These are phyloP conservation scores for Macroventuria anomochaeta DNA, from an alignment of 2,329 filamentous ascomycete species.

Conservation along the genomic window DNA sequence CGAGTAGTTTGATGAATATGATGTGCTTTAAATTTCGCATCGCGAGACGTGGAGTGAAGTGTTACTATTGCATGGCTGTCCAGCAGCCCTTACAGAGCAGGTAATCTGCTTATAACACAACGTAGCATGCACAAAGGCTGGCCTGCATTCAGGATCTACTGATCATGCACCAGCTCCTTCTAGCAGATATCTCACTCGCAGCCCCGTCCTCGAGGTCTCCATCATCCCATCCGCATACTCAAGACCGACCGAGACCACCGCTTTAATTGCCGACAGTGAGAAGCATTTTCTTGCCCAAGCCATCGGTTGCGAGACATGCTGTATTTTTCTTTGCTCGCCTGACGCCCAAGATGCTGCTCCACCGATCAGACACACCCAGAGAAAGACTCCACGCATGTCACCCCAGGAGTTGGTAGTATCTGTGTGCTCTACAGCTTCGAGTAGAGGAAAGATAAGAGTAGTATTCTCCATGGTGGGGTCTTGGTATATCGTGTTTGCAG, in stretches of 20 bases:
- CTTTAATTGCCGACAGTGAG: conserved; percentile 35
- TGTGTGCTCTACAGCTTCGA: conserved; percentile 33
- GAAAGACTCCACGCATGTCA: conserved; percentile 35
- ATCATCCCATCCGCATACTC: conserved; percentile 31
- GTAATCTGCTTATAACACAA: no score
- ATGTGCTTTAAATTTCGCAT: no score
- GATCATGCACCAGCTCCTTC: not conserved
- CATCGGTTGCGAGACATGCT: conserved; percentile 9
- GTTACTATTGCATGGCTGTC: no score
- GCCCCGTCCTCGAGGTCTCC: conserved; percentile 34
- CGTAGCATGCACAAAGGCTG: no score
- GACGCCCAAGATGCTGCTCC: conserved; percentile 35
- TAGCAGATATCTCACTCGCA: conserved; percentile 33
- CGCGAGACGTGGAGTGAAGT: no score
- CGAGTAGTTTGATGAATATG: no score
- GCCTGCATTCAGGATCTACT: no score
- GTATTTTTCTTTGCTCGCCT: conserved; percentile 1
- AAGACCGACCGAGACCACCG: conserved; percentile 27
- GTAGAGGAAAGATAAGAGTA: conserved; percentile 30
- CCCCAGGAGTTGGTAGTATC: conserved; percentile 35
- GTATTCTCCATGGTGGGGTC: not conserved
- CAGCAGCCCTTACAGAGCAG: no score
- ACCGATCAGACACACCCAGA: conserved; percentile 43
- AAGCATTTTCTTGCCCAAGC: conserved; percentile 41
- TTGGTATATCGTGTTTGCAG: conserved; percentile 18